phyloP scores from a whole-genome alignment of 306 rosid species.

The Malus sieversii region DNA sequence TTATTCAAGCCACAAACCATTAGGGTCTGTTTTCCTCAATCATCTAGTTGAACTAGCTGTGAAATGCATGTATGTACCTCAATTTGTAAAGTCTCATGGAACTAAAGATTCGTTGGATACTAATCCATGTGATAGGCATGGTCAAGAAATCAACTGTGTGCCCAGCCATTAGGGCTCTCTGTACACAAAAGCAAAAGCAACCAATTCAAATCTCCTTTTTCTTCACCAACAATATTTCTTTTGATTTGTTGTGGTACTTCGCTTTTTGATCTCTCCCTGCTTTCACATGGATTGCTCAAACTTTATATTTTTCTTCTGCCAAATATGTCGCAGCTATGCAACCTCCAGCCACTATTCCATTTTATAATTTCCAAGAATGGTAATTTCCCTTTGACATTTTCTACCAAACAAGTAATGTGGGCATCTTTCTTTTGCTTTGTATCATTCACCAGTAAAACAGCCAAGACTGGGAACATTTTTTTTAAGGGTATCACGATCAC shows the following conservation, averaged over 20 bases:
- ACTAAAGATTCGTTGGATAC: background rate
- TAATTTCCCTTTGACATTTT: background rate
- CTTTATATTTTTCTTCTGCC: background rate
- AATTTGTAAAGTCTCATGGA: background rate
- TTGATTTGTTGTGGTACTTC: background rate
- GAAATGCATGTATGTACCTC: background rate
- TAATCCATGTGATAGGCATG: background rate
- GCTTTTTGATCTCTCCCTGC: background rate
- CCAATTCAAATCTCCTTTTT: background rate
- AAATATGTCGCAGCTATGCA: background rate
- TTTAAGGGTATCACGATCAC: background rate
- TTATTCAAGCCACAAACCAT: background rate
- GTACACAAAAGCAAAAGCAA: constrained; percentile 4
- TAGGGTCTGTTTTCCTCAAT: background rate
- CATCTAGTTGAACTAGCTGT: background rate
- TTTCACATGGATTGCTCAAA: background rate
- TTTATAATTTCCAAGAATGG: background rate
- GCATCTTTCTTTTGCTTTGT: background rate
- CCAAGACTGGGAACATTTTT: background rate
- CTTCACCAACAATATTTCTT: background rate
- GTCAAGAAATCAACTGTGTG: background rate
- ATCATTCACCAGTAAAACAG: background rate
- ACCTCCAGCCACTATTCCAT: background rate
- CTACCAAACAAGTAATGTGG: background rate
- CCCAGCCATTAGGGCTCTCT: constrained; percentile 4